A percentile compares a stretch with the other conserved stretches of the same genome.
Evolutionary conservation across 129 eudicot genomes (phyloP).

Genomic region (Mikania micrantha): DNA sequence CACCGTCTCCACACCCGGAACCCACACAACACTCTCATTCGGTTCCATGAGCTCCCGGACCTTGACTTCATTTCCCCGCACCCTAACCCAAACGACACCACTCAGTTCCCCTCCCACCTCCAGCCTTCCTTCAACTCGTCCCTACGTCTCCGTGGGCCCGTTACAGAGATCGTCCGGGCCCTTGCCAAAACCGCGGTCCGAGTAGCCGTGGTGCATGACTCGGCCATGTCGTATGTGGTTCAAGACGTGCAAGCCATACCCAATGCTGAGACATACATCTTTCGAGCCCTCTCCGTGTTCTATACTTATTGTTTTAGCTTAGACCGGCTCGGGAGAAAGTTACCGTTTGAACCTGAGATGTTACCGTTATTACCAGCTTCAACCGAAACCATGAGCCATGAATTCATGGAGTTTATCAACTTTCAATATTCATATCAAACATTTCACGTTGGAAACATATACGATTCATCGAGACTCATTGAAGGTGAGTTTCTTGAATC

Average conservation of each 20-base stretch:
- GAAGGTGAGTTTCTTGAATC: conserved; percentile 47
- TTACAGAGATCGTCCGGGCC: conserved; percentile 9
- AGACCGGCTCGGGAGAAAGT: conserved; percentile 22
- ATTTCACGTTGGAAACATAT: conserved; percentile 33
- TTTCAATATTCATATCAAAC: neutral
- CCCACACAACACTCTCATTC: conserved; percentile 9
- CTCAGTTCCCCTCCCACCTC: conserved; percentile 34
- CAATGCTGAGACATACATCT: conserved; percentile 45
- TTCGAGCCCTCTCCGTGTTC: conserved; percentile 21
- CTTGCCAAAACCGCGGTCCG: conserved; percentile 20
- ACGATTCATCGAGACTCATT: conserved; percentile 30
- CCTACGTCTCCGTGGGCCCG: conserved; percentile 28
- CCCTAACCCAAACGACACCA: conserved; percentile 33
- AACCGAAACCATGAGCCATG: conserved; percentile 11
- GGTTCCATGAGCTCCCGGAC: conserved; percentile 38
- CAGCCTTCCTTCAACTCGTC: conserved; percentile 18
- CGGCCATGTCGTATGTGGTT: conserved; percentile 33
- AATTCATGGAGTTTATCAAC: conserved; percentile 12
- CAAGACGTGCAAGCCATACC: conserved; percentile 31
- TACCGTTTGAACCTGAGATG: neutral
- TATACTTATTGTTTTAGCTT: neutral
- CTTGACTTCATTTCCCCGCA: conserved; percentile 32
- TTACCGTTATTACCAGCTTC: conserved; percentile 1
- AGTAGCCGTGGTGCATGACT: conserved; percentile 38
- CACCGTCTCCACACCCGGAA: conserved; percentile 35